phyloP scores from a whole-genome alignment of 2,329 filamentous ascomycete genomes.

The Sarocladium kiliense region DNA sequence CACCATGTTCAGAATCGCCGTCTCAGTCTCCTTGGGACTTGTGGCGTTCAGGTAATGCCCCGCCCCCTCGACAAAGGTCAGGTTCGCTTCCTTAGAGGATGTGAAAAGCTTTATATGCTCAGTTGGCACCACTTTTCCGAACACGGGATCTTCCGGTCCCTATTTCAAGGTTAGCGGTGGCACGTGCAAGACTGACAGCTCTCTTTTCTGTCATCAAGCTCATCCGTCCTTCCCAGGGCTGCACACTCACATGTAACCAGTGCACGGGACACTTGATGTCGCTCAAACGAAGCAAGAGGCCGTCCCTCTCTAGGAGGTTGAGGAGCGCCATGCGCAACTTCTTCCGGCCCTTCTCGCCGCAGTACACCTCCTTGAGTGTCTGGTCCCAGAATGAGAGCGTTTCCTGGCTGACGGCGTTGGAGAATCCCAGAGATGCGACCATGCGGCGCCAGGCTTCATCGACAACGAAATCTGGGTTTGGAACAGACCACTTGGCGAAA shows the following conservation, averaged over 20 bases:
- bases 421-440: conserved; percentile 41
- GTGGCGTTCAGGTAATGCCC: conserved; percentile 46
- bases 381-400: conserved; percentile 38
- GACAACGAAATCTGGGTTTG: conserved; percentile 41
- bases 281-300: conserved; percentile 37
- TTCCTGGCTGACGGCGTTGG: conserved; percentile 30
- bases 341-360: conserved; percentile 42
- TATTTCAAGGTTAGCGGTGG: conserved; percentile 15
- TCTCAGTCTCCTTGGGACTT: conserved; percentile 38
- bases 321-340: conserved; percentile 41
- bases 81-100: conserved; percentile 35
- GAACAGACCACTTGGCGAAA: conserved; percentile 34
- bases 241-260: conserved; percentile 42
- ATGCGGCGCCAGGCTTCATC: conserved; percentile 41
- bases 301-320: conserved; percentile 41
- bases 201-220: not conserved
- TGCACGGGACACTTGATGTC: conserved; percentile 46
- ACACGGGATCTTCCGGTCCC: conserved; percentile 42
- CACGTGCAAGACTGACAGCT: not conserved
- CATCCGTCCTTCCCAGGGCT: not conserved
- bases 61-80: conserved; percentile 38
- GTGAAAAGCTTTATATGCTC: conserved; percentile 49
- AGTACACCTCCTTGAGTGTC: conserved; percentile 40
- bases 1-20: conserved; percentile 39
- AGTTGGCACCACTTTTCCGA: conserved; percentile 29